These are phyloP conservation scores for Astragalus membranaceus DNA, from an alignment of 306 rosid genomes.

Conservation along the genomic window DNA sequence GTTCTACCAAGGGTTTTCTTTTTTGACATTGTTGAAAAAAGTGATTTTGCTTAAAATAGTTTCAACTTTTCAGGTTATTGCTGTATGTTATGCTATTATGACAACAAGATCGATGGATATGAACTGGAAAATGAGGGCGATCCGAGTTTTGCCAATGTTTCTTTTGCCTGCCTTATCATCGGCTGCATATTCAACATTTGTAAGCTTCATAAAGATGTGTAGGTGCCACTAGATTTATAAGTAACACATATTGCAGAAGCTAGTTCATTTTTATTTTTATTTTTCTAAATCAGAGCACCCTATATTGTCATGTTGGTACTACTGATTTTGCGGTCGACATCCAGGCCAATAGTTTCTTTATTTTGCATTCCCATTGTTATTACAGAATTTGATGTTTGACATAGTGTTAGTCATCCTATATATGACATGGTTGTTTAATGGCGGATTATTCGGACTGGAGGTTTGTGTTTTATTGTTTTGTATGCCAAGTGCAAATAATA, in stretches of 20 bases:
- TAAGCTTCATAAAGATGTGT: conserved; percentile 67
- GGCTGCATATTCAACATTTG: conserved; percentile 47
- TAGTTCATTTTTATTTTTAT: neutral
- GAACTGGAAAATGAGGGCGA: conserved; percentile 86
- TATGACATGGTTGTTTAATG: neutral
- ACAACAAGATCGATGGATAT: conserved; percentile 58
- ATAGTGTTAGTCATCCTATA: neutral
- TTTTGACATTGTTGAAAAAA: neutral
- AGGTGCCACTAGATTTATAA: conserved; percentile 30
- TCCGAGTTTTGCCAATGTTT: conserved; percentile 80
- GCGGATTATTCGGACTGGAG: neutral
- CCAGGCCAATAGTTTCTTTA: neutral
- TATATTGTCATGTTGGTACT: neutral
- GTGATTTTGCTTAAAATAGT: conserved; percentile 12
- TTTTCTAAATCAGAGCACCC: neutral
- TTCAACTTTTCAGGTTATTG: conserved; percentile 60
- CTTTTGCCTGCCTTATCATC: conserved; percentile 67
- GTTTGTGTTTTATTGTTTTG: neutral
- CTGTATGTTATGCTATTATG: conserved; percentile 73
- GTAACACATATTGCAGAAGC: neutral
- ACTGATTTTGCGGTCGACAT: neutral
- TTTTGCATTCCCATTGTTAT: conserved; percentile 5
- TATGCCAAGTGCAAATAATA: conserved; percentile 4
- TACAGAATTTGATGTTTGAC: neutral
- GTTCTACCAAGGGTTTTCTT: no score